phyloP scores from a whole-genome alignment of 192 early-diverging fungal genomes.

The Thamnidium elegans region DNA sequence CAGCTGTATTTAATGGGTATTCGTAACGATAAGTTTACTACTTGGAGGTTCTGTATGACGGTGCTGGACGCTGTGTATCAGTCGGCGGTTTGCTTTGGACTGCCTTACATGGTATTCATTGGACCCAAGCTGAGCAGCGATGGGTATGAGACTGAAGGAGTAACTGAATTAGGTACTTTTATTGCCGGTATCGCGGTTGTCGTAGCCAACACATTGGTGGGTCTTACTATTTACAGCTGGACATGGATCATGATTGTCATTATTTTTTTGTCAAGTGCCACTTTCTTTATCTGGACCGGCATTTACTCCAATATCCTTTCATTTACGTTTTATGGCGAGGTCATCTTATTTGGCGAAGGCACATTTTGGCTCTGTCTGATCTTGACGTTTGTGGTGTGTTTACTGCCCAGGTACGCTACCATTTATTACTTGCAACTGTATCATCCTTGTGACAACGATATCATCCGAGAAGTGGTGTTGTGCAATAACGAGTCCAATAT shows the following conservation, averaged over 20 bases:
- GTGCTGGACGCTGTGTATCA: conserved; percentile 64
- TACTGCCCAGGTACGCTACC: conserved; percentile 69
- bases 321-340: conserved; percentile 32
- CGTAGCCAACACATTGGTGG: conserved; percentile 76
- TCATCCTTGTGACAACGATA: conserved; percentile 76
- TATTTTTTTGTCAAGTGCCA: conserved; percentile 46
- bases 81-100: conserved; percentile 56
- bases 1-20: conserved; percentile 72
- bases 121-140: conserved; percentile 40
- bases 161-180: conserved; percentile 66
- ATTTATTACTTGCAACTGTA: conserved; percentile 69
- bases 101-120: conserved; percentile 56
- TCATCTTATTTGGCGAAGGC: conserved; percentile 59
- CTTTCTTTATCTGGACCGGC: conserved; percentile 58
- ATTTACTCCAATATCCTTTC: conserved; percentile 51
- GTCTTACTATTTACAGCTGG: conserved; percentile 75
- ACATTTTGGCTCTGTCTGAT: conserved; percentile 69
- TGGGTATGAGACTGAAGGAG: conserved; percentile 49
- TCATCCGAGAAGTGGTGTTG: conserved; percentile 76
- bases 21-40: conserved; percentile 58
- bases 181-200: conserved; percentile 73
- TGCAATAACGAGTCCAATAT: conserved; percentile 4
- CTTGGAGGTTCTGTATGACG: conserved; percentile 56
- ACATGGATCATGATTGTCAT: conserved; percentile 64
- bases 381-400: conserved; percentile 58